A percentile compares a stretch with the other conserved stretches of the same genome.
Evolutionary conservation across 345 rosid species (phyloP).

Genomic region (Citrus australasica): DNA sequence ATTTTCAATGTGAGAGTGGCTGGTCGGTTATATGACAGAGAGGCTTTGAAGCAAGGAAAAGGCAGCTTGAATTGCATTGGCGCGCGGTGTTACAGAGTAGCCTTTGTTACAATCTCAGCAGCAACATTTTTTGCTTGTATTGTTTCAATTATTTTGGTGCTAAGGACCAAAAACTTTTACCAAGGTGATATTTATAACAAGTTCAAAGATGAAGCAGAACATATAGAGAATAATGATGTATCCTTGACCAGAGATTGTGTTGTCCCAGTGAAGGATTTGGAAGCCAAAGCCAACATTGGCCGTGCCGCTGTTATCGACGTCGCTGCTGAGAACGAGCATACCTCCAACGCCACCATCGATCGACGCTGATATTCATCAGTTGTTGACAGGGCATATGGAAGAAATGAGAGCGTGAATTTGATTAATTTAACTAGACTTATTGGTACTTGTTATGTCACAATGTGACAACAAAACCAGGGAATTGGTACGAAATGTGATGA

Average conservation of each 20-base stretch:
- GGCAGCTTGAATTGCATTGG: slow-evolving; percentile 41
- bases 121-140: slow-evolving; percentile 33
- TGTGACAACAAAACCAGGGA: too few species aligned
- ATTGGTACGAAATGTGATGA: too few species aligned
- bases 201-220: slow-evolving; percentile 29
- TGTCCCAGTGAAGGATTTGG: background rate
- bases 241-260: too few species aligned
- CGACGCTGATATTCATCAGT: too few species aligned
- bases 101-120: slow-evolving; percentile 37
- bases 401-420: too few species aligned
- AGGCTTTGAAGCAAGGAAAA: slow-evolving; percentile 36
- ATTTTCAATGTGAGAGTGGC: slow-evolving; percentile 44
- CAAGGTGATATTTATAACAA: slow-evolving; percentile 47
- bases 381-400: too few species aligned
- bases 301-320: background rate
- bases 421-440: too few species aligned
- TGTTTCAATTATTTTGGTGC: slow-evolving; percentile 30
- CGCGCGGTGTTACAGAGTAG: slow-evolving; percentile 35
- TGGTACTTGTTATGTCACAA: too few species aligned
- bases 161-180: slow-evolving; percentile 46
- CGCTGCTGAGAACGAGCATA: background rate
- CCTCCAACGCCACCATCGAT: too few species aligned
- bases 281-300: background rate
- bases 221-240: too few species aligned
- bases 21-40: slow-evolving; percentile 47